Conservation (phyloP, 2,329 filamentous ascomycete genomes). For the Sphaceloma murrayae region DNA sequence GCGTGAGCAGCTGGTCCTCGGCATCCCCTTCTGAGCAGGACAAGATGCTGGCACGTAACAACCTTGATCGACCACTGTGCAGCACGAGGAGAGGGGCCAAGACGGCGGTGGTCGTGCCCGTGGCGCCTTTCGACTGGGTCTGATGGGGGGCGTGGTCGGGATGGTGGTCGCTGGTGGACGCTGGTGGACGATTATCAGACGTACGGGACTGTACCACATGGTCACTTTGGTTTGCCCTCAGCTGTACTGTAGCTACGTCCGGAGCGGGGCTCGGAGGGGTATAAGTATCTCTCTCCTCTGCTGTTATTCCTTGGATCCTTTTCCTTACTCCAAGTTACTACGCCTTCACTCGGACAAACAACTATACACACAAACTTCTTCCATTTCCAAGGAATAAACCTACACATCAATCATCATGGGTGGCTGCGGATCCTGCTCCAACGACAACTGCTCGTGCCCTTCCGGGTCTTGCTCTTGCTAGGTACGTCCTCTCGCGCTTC, state of each 20-base stretch:
- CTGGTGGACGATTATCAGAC: too few relatives aligned
- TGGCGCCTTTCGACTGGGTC: not conserved
- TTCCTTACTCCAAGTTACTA: too few relatives aligned
- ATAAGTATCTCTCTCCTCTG: slow-evolving; percentile 13
- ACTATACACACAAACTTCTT: slow-evolving; percentile 18
- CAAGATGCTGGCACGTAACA: too few relatives aligned
- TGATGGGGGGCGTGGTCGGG: not conserved
- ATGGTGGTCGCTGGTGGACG: not conserved
- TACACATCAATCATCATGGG: slow-evolving; percentile 25
- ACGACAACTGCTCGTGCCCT: slow-evolving; percentile 25
- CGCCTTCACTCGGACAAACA: too few relatives aligned
- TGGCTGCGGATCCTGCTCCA: slow-evolving; percentile 26
- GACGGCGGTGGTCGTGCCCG: not conserved
- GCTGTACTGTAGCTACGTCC: not conserved
- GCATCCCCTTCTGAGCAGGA: too few relatives aligned
- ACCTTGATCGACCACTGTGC: too few relatives aligned
- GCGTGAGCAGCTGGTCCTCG: too few relatives aligned
- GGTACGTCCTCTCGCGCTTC: slow-evolving; percentile 22
- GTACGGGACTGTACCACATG: too few relatives aligned
- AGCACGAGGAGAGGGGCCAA: too few relatives aligned
- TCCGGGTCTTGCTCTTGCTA: slow-evolving; percentile 26
- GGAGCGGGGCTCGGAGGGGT: not conserved
- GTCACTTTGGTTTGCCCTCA: too few relatives aligned
- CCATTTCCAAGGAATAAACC: slow-evolving; percentile 20
- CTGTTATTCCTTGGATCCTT: too few relatives aligned